Evolutionary conservation across 371 early-diverging fungal genomes (phyloP).

Genomic region (Haplosporangium sp.): DNA sequence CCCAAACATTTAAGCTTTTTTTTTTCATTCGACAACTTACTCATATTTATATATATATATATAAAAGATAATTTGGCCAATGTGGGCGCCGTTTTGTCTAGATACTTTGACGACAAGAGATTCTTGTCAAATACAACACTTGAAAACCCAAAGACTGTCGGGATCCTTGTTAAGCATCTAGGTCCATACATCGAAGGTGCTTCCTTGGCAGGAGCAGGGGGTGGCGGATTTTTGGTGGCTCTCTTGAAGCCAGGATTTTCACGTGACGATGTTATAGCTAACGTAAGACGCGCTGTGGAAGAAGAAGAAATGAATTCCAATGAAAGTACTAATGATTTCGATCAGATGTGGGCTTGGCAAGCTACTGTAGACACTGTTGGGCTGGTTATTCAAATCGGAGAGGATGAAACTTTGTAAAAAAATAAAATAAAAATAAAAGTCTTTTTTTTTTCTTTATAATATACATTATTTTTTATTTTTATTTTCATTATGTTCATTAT

Average conservation of each 20-base stretch:
- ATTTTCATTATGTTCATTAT: constrained; percentile 6
- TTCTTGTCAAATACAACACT: constrained; percentile 37
- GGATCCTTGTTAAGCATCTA: constrained; percentile 12
- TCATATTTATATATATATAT: neutral
- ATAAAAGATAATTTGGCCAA: constrained; percentile 10
- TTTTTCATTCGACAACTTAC: neutral
- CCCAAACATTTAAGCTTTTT: neutral
- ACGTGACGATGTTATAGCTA: constrained; percentile 11
- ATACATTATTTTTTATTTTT: constrained; percentile 9
- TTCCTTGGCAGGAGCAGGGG: constrained; percentile 46
- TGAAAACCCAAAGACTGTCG: constrained; percentile 29
- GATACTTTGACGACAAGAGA: constrained; percentile 40
- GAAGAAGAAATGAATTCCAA: neutral
- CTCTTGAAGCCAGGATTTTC: constrained; percentile 16
- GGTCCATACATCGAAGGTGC: constrained; percentile 32
- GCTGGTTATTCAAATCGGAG: constrained; percentile 28
- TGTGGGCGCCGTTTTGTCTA: constrained; percentile 29
- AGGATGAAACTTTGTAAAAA: neutral
- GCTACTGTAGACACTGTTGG: constrained; percentile 33
- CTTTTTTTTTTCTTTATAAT: neutral
- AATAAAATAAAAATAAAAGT: neutral
- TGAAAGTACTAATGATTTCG: neutral
- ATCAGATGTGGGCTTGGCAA: constrained; percentile 39
- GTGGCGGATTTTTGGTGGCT: constrained; percentile 42
- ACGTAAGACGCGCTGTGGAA: constrained; percentile 15